These are phyloP conservation scores for Candida yuanshanica DNA, from an alignment of 805 yeast genomes.

Conservation along the genomic window DNA sequence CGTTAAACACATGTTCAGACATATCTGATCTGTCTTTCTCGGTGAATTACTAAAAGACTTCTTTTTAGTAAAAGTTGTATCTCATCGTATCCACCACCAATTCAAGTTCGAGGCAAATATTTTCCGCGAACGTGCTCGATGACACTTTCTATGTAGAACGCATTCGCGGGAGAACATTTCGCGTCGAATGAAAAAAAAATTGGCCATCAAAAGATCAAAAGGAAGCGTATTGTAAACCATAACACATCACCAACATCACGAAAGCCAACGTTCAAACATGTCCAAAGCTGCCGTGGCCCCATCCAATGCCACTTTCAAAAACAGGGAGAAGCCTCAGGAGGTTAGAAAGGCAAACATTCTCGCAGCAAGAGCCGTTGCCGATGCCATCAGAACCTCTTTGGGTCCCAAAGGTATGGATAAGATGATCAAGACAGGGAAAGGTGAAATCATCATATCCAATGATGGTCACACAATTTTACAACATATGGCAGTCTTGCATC, in stretches of 20 bases:
- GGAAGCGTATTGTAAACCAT: neutral
- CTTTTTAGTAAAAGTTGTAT: too few relatives aligned
- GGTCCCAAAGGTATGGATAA: slow-evolving; percentile 99
- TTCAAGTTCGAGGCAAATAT: too few relatives aligned
- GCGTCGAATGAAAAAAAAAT: neutral
- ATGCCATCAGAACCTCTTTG: slow-evolving; percentile 84
- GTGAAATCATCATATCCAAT: slow-evolving; percentile 92
- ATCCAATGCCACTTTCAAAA: slow-evolving; percentile 84
- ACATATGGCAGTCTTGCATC: slow-evolving; percentile 98
- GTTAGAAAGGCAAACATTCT: slow-evolving; percentile 96
- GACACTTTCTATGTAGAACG: too few relatives aligned
- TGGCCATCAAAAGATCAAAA: neutral
- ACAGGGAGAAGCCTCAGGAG: slow-evolving; percentile 96
- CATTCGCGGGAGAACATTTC: neutral
- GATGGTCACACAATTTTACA: slow-evolving; percentile 96
- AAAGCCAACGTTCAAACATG: slow-evolving; percentile 6
- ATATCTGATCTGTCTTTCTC: too few relatives aligned
- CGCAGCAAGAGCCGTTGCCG: slow-evolving; percentile 99
- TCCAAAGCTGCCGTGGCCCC: slow-evolving; percentile 28
- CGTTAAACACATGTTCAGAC: slow-evolving; percentile 18
- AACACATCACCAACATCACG: neutral
- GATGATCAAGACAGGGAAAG: slow-evolving; percentile 91
- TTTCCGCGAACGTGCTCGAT: neutral
- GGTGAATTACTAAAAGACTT: too few relatives aligned
- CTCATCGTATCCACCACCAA: too few relatives aligned